A percentile compares a stretch with the other conserved stretches of the same genome.
phyloP scores from a whole-genome alignment of 108 stramenopile species.

The Fragilariopsis cylindrus region DNA sequence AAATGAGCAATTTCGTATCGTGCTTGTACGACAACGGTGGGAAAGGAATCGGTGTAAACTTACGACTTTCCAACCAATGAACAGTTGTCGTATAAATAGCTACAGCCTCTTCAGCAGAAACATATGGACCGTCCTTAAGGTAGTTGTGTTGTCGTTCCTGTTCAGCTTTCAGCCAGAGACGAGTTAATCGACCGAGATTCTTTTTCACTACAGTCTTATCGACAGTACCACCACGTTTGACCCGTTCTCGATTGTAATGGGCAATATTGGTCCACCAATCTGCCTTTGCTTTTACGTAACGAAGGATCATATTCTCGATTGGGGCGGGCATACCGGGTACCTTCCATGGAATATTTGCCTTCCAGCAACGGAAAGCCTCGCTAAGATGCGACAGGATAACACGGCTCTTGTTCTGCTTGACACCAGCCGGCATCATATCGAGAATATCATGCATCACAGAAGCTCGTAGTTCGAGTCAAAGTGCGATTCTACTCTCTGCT shows the following conservation, averaged over 20 bases:
- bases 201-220: slow-evolving; percentile 99
- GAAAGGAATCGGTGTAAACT: slow-evolving; percentile 99
- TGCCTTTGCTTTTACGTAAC: slow-evolving; percentile 99
- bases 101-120: slow-evolving; percentile 98
- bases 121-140: slow-evolving; percentile 98
- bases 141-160: slow-evolving; percentile 99
- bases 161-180: slow-evolving; percentile 99
- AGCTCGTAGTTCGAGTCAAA: slow-evolving; percentile 99
- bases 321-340: slow-evolving; percentile 99
- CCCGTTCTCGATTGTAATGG: slow-evolving; percentile 99
- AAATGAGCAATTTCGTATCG: slow-evolving; percentile 99
- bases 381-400: slow-evolving; percentile 96
- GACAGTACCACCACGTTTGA: slow-evolving; percentile 99
- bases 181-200: slow-evolving; percentile 96
- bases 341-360: slow-evolving; percentile 99
- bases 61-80: slow-evolving; percentile 99
- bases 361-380: slow-evolving; percentile 99
- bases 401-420: slow-evolving; percentile 97
- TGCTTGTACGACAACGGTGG: slow-evolving; percentile 99
- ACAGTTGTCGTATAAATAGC: slow-evolving; percentile 99
- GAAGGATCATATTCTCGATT: slow-evolving; percentile 99
- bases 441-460: slow-evolving; percentile 99
- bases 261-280: slow-evolving; percentile 99
- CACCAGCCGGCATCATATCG: slow-evolving; percentile 99
- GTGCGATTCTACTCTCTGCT: slow-evolving; percentile 99